A percentile compares a stretch with the other conserved stretches of the same genome.
phyloP scores from a whole-genome alignment of 441 rosid species.

The Rhodomyrtus psidioides region DNA sequence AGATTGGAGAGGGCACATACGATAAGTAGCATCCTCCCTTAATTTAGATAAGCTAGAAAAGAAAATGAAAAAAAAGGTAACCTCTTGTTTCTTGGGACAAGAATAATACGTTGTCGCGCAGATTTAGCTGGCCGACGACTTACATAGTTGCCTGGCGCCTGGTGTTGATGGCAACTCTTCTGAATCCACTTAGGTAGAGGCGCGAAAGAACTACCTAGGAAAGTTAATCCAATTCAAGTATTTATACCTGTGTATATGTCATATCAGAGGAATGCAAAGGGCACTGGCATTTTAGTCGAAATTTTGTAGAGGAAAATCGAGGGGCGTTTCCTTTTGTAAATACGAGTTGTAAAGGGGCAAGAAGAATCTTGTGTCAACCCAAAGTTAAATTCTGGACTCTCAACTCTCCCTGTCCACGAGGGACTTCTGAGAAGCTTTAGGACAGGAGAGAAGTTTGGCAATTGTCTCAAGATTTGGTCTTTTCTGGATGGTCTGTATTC shows the following conservation, averaged over 20 bases:
- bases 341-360: neutral
- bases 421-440: neutral
- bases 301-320: neutral
- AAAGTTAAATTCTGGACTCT: neutral
- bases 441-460: neutral
- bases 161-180: neutral
- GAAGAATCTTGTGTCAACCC: neutral
- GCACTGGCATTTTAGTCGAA: neutral
- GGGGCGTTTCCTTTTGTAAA: neutral
- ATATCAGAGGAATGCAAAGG: neutral
- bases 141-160: neutral
- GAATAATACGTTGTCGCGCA: neutral
- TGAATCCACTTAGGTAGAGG: neutral
- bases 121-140: neutral
- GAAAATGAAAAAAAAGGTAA: neutral
- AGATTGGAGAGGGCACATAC: constrained; percentile 14
- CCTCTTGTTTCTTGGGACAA: neutral
- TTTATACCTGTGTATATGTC: neutral
- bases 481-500: neutral
- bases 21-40: neutral
- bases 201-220: neutral
- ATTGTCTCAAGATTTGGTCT: neutral
- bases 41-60: neutral
- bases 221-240: neutral
- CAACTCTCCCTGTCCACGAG: neutral